Conservation (phyloP, 495 filamentous ascomycete species). For the Hyaloscypha bicolor region DNA sequence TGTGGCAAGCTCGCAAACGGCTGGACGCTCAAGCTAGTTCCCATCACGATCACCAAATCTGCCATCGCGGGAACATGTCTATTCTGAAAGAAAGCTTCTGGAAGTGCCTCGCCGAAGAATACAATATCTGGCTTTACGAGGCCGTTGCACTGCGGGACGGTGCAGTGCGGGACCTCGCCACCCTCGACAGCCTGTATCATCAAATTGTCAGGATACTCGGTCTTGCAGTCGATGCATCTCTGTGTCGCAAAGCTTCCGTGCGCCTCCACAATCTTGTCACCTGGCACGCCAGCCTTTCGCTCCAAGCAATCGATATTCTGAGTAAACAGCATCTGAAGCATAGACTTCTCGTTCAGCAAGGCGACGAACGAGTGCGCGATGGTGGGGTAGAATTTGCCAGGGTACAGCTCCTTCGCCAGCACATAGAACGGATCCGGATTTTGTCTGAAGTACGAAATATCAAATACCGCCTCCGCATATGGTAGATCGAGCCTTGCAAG, state of each 20-base stretch:
- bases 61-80: slow-evolving; percentile 57
- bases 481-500: slow-evolving; percentile 81
- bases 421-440: slow-evolving; percentile 92
- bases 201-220: slow-evolving; percentile 64
- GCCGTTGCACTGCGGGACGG: slow-evolving; percentile 62
- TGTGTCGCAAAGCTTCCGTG: slow-evolving; percentile 93
- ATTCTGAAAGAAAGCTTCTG: slow-evolving; percentile 66
- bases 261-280: slow-evolving; percentile 83
- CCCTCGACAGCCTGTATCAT: slow-evolving; percentile 70
- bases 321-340: slow-evolving; percentile 86
- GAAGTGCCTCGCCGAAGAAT: slow-evolving; percentile 84
- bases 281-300: slow-evolving; percentile 80
- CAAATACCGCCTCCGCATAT: slow-evolving; percentile 78
- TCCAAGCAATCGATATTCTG: slow-evolving; percentile 98
- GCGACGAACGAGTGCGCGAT: slow-evolving; percentile 80
- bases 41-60: slow-evolving; percentile 87
- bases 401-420: slow-evolving; percentile 87
- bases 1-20: slow-evolving; percentile 84
- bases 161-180: slow-evolving; percentile 70
- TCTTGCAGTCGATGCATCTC: slow-evolving; percentile 85
- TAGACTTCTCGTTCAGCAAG: slow-evolving; percentile 70
- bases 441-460: slow-evolving; percentile 80
- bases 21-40: slow-evolving; percentile 85
- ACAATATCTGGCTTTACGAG: slow-evolving; percentile 97
- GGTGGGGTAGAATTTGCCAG: slow-evolving; percentile 87